A percentile compares a stretch with the other conserved stretches of the same genome.
Conservation (phyloP, 2,329 filamentous ascomycete species). For the Metarhizium album region DNA sequence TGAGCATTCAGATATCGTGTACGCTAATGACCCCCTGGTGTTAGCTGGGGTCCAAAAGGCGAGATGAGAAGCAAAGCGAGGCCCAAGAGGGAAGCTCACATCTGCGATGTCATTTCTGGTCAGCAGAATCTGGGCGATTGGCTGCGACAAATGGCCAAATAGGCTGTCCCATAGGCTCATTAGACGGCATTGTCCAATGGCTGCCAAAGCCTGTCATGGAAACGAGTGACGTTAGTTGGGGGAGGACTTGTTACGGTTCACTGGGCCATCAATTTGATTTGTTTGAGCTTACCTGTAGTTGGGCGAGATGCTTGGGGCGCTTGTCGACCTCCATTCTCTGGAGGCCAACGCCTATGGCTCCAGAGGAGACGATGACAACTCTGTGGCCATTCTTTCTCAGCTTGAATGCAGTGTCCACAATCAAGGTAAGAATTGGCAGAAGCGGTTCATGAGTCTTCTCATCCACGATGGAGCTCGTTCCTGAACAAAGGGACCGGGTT, state of each 20-base stretch:
- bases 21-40: conserved; percentile 37
- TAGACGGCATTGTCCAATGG: conserved; percentile 89
- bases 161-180: conserved; percentile 94
- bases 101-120: conserved; percentile 96
- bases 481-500: conserved; percentile 32
- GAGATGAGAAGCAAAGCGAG: neutral
- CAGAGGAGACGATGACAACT: conserved; percentile 93
- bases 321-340: conserved; percentile 80
- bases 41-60: conserved; percentile 5
- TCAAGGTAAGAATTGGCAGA: conserved; percentile 78
- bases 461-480: conserved; percentile 97
- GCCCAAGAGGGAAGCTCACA: conserved; percentile 36
- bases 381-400: conserved; percentile 84
- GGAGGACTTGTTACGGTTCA: neutral
- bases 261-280: neutral
- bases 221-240: conserved; percentile 3
- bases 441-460: conserved; percentile 91
- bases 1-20: conserved; percentile 95
- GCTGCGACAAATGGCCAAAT: conserved; percentile 78
- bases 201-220: conserved; percentile 61
- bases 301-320: conserved; percentile 80
- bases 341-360: conserved; percentile 89
- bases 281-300: conserved; percentile 54
- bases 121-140: conserved; percentile 86
- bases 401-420: conserved; percentile 86